phyloP scores from a whole-genome alignment of 2,329 filamentous ascomycete genomes.

The Phialophora verrucosa region DNA sequence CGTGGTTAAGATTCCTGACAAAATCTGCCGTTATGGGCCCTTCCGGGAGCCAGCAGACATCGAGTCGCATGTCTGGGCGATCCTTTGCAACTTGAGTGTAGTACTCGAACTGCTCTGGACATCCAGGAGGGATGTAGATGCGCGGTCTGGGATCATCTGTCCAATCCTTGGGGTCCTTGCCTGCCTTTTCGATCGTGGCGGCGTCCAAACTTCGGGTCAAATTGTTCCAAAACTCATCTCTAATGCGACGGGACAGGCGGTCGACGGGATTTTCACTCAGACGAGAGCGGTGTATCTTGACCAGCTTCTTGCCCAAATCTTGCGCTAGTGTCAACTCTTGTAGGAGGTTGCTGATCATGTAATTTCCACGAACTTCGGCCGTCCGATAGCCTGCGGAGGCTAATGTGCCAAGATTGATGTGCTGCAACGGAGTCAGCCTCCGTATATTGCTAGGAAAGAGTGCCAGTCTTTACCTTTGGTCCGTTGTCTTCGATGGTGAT shows the following conservation, averaged over 20 bases:
- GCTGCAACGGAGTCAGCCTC: constrained; percentile 53
- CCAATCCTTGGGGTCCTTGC: constrained; percentile 93
- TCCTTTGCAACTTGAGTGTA: constrained; percentile 80
- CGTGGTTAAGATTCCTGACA: constrained; percentile 81
- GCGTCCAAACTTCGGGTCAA: constrained; percentile 89
- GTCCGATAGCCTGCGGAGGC: constrained; percentile 84
- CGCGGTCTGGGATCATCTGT: constrained; percentile 85
- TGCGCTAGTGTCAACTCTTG: constrained; percentile 93
- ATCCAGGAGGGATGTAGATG: constrained; percentile 86
- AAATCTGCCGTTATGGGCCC: constrained; percentile 76
- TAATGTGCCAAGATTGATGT: constrained; percentile 81
- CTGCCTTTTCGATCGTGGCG: constrained; percentile 77
- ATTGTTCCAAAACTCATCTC: constrained; percentile 89
- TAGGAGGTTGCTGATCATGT: constrained; percentile 94
- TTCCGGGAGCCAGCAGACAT: constrained; percentile 77
- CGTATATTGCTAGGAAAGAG: not conserved
- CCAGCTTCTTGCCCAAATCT: constrained; percentile 85
- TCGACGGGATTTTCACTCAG: constrained; percentile 95
- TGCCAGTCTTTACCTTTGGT: constrained; percentile 70
- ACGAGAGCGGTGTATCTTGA: constrained; percentile 87
- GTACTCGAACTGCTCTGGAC: constrained; percentile 86
- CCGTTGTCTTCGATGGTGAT: constrained; percentile 97
- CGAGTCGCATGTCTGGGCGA: constrained; percentile 81
- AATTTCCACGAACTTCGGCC: constrained; percentile 91
- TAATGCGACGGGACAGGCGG: constrained; percentile 82